Base-by-base conservation (phyloP, 495 filamentous ascomycete genomes). In the Annulohypoxylon nitens region DNA sequence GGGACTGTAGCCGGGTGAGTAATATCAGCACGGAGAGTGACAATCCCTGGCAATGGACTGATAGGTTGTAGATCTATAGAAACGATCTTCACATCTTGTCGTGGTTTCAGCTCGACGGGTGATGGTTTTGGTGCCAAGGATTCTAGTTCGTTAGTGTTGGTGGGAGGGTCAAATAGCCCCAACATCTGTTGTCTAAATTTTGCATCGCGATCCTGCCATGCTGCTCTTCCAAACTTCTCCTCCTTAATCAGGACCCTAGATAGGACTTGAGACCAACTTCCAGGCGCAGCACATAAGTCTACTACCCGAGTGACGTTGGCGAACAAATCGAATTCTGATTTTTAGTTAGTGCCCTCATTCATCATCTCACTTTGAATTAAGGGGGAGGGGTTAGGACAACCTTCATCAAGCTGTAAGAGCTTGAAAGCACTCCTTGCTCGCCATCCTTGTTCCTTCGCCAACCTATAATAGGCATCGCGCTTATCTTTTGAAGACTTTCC, bases 401-500 rank as follows among this genome's bases (percentile, higher is more conserved):
- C 87, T 79, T 97, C 94, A 79, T 98, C 93, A 50, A 99, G 89
- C 79, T 99, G 96, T 30, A 99, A 89, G 47, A 99, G 87, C 78
- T 99, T 99, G 89, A 97, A 99, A 36, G 96, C 96, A 65, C 92
- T 95, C 58, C 96, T 91, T 14, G 96, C 96, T 26, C 96, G 93
- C 95, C 95, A 99, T 66, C 96, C 95, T 86, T 98, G 94, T 77
- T 99, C 96, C 83, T 99, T 99, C 3, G 96, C 96, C 7, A 99
- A 91, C 33, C 96, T 90, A 78, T 99, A 99, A 82, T 99, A 99
- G 60, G 94, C 93, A 79, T 99, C 96, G 55, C 96, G 92, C 84
- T 99, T 99, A 77, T 99, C 96, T 82, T 99, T 99, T 39, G 95
- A 97, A 0, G 96, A 97, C 80, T 98, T 98, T 2, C 96, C 96